These are phyloP conservation scores for Oehlia diaphana DNA, from an alignment of 192 early-diverging fungal species.

Conservation along the genomic window DNA sequence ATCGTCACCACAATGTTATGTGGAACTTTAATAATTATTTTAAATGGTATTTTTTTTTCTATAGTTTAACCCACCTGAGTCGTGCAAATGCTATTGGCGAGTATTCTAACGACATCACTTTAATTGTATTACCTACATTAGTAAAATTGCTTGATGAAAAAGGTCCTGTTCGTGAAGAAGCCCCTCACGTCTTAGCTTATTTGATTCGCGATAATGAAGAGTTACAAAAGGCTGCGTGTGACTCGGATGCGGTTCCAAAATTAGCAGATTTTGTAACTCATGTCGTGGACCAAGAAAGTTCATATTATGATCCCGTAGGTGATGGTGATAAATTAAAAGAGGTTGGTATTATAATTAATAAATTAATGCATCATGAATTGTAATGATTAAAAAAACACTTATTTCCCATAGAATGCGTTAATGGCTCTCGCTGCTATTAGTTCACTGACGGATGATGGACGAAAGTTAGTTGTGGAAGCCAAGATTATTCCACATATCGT, in stretches of 20 bases:
- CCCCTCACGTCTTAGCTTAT: slow-evolving; percentile 67
- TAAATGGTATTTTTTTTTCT: neutral
- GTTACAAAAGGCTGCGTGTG: slow-evolving; percentile 74
- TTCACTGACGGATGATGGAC: slow-evolving; percentile 68
- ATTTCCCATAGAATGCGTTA: slow-evolving; percentile 58
- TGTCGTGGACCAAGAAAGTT: slow-evolving; percentile 40
- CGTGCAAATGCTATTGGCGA: slow-evolving; percentile 59
- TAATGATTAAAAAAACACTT: neutral
- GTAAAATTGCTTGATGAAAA: slow-evolving; percentile 67
- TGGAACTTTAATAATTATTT: neutral
- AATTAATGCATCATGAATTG: neutral
- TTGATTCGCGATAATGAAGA: slow-evolving; percentile 70
- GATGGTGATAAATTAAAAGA: slow-evolving; percentile 65
- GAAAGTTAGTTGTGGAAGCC: slow-evolving; percentile 72
- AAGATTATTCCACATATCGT: slow-evolving; percentile 77
- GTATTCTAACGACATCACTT: slow-evolving; percentile 50
- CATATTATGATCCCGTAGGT: slow-evolving; percentile 40
- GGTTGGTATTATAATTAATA: slow-evolving; percentile 38
- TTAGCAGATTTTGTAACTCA: slow-evolving; percentile 58
- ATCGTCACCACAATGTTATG: neutral
- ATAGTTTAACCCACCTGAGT: slow-evolving; percentile 65
- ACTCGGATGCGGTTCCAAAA: slow-evolving; percentile 69
- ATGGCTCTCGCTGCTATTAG: slow-evolving; percentile 71
- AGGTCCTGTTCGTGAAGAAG: slow-evolving; percentile 60
- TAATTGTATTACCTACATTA: slow-evolving; percentile 63